phyloP scores from a whole-genome alignment of 306 rosid species.

The Quercus aquifolioides region DNA sequence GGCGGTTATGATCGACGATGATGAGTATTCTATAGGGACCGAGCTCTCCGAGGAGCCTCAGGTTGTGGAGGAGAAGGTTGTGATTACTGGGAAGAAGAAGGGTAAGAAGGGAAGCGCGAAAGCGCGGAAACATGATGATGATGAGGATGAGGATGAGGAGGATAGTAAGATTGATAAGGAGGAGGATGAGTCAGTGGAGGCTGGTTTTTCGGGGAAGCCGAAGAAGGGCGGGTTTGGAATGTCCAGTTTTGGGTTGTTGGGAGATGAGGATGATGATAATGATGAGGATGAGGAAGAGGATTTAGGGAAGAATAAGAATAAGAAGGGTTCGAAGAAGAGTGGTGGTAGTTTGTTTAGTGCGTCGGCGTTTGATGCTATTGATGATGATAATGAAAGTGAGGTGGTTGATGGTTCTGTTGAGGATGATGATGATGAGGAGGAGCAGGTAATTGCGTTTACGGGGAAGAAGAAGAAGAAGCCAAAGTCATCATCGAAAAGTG shows the following conservation, averaged over 20 bases:
- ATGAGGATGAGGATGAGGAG: conserved; percentile 21
- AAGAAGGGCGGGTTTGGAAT: conserved; percentile 60
- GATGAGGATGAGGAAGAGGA: conserved; percentile 44
- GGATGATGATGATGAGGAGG: conserved; percentile 44
- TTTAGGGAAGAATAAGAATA: conserved; percentile 76
- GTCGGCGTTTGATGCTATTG: conserved; percentile 51
- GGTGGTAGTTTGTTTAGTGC: conserved; percentile 49
- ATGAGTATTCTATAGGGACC: conserved; percentile 67
- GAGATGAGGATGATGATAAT: conserved; percentile 34
- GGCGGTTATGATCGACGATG: conserved; percentile 61
- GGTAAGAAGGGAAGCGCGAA: conserved; percentile 64
- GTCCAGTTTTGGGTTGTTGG: conserved; percentile 65
- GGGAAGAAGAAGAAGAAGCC: conserved; percentile 76
- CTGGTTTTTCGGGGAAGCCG: conserved; percentile 72
- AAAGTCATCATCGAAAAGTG: conserved; percentile 40
- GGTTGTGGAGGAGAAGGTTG: conserved; percentile 45
- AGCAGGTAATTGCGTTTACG: conserved; percentile 44
- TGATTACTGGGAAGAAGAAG: conserved; percentile 60
- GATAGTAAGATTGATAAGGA: conserved; percentile 20
- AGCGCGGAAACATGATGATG: conserved; percentile 32
- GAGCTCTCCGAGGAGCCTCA: conserved; percentile 65
- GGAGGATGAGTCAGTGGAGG: conserved; percentile 45
- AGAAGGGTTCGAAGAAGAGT: conserved; percentile 50
- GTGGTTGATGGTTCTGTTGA: conserved; percentile 35
- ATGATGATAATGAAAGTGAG: conserved; percentile 47